phyloP scores from a whole-genome alignment of 257 asterid genomes.

The Echium plantagineum region DNA sequence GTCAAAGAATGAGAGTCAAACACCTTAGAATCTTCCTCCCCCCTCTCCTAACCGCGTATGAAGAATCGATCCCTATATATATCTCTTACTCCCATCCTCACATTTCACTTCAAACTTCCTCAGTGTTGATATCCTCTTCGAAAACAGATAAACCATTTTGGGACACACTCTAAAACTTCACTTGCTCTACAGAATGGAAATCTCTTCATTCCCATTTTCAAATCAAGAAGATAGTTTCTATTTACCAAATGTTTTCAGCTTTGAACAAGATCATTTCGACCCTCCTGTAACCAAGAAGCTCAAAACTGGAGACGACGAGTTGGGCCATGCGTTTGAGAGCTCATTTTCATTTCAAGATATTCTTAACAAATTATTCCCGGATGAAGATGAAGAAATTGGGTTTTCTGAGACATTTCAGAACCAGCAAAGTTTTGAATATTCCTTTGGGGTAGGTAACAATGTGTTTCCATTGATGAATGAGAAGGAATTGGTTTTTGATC shows the following conservation, averaged over 20 bases:
- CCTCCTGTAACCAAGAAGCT: not conserved
- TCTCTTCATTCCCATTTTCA: constrained; percentile 33
- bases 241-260: constrained; percentile 14
- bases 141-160: not conserved
- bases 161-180: constrained; percentile 13
- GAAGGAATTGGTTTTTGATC: not conserved
- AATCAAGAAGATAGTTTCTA: constrained; percentile 17
- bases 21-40: constrained; percentile 30
- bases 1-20: constrained; percentile 15
- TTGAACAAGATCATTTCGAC: constrained; percentile 15
- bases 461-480: not conserved
- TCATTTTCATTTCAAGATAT: constrained; percentile 19
- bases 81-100: no score
- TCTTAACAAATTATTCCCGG: constrained; percentile 9
- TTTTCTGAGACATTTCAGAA: not conserved
- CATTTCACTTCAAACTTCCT: constrained; percentile 13
- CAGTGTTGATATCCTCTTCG: constrained; percentile 21
- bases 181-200: constrained; percentile 29
- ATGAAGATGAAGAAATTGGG: not conserved
- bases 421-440: not conserved
- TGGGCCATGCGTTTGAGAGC: not conserved
- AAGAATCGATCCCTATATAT: not conserved
- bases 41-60: constrained; percentile 18
- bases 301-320: not conserved
- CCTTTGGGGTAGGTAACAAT: not conserved